These are phyloP conservation scores for Tolypocladium capitatum DNA, from an alignment of 2,329 filamentous ascomycete genomes.

Conservation along the genomic window DNA sequence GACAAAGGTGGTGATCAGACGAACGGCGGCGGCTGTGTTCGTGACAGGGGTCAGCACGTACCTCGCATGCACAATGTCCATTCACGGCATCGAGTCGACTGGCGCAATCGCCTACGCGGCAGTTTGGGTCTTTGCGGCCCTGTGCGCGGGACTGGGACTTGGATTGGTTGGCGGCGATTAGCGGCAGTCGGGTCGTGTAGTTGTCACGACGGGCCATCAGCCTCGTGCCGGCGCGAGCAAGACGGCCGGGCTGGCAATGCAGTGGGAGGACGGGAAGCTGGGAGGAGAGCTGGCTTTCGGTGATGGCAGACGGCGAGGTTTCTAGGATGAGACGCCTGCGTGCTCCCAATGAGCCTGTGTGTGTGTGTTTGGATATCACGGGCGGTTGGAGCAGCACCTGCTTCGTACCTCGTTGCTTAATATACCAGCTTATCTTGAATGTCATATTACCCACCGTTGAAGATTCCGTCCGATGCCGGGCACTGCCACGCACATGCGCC, in stretches of 20 bases:
- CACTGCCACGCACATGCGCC: background rate
- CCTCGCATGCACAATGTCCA: slow-evolving; percentile 49
- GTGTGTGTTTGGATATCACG: background rate
- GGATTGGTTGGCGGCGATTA: slow-evolving; percentile 35
- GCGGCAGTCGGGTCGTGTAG: background rate
- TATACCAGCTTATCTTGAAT: background rate
- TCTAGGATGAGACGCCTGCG: background rate
- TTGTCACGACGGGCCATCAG: background rate
- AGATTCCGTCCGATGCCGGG: background rate
- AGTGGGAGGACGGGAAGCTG: background rate
- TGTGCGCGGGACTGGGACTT: slow-evolving; percentile 43
- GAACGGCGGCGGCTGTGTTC: slow-evolving; percentile 47
- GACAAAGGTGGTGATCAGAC: slow-evolving; percentile 48
- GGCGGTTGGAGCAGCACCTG: background rate
- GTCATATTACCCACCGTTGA: background rate
- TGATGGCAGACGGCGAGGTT: background rate
- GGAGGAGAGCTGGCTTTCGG: background rate
- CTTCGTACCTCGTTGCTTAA: background rate
- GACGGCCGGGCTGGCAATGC: background rate
- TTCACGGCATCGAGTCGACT: slow-evolving; percentile 54
- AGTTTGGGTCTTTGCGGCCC: slow-evolving; percentile 58
- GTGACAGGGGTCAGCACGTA: slow-evolving; percentile 47
- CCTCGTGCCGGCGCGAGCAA: background rate
- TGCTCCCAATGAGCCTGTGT: background rate
- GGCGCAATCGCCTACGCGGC: slow-evolving; percentile 63